Base-by-base conservation (phyloP, 164 flowering plant genomes). In the Magnolia kwangsiensis region DNA sequence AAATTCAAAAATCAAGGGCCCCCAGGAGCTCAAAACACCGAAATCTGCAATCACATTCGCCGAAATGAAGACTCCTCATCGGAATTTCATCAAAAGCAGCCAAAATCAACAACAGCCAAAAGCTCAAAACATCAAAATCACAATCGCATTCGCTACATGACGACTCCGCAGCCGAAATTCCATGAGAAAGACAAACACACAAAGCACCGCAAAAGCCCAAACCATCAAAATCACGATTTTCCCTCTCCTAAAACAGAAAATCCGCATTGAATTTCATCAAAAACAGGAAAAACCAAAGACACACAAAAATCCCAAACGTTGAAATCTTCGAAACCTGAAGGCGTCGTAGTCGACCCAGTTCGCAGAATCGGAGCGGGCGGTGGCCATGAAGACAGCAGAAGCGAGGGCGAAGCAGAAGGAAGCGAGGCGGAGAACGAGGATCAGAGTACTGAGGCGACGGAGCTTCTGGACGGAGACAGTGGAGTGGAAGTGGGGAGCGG, bases 401-500 rank as follows among this genome's bases (percentile, higher is more conserved):
- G 92, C 85, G 75, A 94, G 85, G 27, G 89, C 84, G 87, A 94
- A 91, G 84, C 89, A 88, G 78, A 92, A 92, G 77, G 96, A 63
- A 29, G 88, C 85, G 76, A 90, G 72, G 0, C 98, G 89, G 74
- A 92, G 85, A 20, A 89, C 70, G 72, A 94, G 91, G 49, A 89
- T 86, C 63, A 92, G 87, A 2, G 80, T 74, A 84, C 91, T 94
- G 86, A 92, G 86, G 0, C 94, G 92, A 2, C 88, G 86, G 81
- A 91, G 93, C 77, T 94, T 94, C 65, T 85, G 93, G 0, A 83
- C 76, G 75, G 98, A 86, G 0, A 92, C 87, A 16, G 98, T 91
- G 68, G 98, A 91, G 50, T 86, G 94, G 83, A 91, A 91, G 72
- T 84, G 88, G 18, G 80, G 85, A 11, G 75, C 75, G 24, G 55